Percentiles rank a stretch among this genome's conserved stretches.
Conservation (phyloP, 139 green algal species). For the Micractinium sp. region DNA sequence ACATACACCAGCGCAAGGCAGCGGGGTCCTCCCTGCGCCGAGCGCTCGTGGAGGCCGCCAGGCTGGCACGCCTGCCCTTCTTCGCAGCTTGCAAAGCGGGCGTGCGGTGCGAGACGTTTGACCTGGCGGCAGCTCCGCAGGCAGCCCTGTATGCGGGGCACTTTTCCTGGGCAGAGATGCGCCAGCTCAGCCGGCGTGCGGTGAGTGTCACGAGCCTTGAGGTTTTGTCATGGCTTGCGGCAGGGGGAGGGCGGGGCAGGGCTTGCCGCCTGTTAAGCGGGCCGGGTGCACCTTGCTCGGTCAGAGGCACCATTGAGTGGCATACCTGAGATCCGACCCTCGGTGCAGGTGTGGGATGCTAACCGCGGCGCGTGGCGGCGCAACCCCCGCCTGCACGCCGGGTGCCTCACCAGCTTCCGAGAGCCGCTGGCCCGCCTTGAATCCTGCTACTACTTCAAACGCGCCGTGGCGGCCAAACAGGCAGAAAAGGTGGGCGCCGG, state of each 20-base stretch:
- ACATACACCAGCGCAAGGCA: slow-evolving; percentile 2
- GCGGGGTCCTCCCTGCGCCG: not conserved
- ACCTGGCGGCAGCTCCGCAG: not conserved
- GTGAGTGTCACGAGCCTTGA: too few species aligned
- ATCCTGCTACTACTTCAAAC: slow-evolving; percentile 6
- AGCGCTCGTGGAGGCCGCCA: not conserved
- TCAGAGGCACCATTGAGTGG: too few species aligned
- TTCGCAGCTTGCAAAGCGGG: not conserved
- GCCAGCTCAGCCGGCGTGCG: not conserved
- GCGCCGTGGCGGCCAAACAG: not conserved
- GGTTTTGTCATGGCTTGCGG: too few species aligned
- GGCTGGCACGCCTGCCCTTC: not conserved
- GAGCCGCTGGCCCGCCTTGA: not conserved
- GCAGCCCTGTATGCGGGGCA: not conserved
- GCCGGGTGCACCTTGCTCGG: too few species aligned
- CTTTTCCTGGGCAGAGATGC: not conserved
- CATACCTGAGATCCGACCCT: too few species aligned
- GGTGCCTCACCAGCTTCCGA: not conserved
- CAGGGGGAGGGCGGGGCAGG: too few species aligned
- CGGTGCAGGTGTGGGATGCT: not conserved
- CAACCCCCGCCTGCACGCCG: not conserved
- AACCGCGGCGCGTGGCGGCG: not conserved
- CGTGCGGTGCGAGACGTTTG: not conserved
- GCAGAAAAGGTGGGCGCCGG: not conserved
- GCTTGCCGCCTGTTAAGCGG: too few species aligned